Evolutionary conservation across 805 yeast genomes (phyloP), one percentile per base, ranked within the genome.

Genomic region (Wickerhamiella vanderwaltii): DNA sequence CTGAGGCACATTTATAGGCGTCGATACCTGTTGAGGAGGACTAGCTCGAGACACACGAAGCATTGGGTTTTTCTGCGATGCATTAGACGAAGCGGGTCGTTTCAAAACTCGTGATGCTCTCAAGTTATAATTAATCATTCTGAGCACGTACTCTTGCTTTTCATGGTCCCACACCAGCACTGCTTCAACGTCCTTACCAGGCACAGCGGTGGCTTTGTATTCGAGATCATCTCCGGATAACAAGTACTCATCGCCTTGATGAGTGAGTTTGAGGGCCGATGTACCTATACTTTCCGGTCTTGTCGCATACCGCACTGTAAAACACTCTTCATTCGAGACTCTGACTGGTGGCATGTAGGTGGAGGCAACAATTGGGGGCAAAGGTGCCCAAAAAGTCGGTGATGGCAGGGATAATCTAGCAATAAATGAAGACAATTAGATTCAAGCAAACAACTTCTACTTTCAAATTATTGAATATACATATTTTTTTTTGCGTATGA

Each of bases 181-280:
- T 29, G 40, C 40, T 24, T 37, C 40, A 6, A 37, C 40, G 28
- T 37, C 40, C 33, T 37, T 37, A 3, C 29, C 40, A 9, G 34
- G 34, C 12, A 9, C 9, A 5, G 33, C 25, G 13, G 18, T 20
- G 20, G 33, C 40, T 22, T 23, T 13, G 29, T 28, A 29, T 29
- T 37, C 40, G 34, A 26, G 11, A 15, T 19, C 19, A 29, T 13
- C 40, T 9, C 24, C 18, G 25, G 20, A 20, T 19, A 37, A 25
- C 2, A 37, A n/a, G 29, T 37, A 37, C 13, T 22, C 29, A 13
- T 29, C 22, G 22, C 29, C 40, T 9, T 37, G 33, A 6, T 19
- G 40, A 6, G 23, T 20, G 20, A 37, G 26, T 1, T 37, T 16
- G 13, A 19, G n/a, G 9, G 7, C 13, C 19, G n/a, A 20, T 7